These are phyloP conservation scores for Extremus antarcticus DNA, from an alignment of 495 filamentous ascomycete genomes.

Conservation along the genomic window DNA sequence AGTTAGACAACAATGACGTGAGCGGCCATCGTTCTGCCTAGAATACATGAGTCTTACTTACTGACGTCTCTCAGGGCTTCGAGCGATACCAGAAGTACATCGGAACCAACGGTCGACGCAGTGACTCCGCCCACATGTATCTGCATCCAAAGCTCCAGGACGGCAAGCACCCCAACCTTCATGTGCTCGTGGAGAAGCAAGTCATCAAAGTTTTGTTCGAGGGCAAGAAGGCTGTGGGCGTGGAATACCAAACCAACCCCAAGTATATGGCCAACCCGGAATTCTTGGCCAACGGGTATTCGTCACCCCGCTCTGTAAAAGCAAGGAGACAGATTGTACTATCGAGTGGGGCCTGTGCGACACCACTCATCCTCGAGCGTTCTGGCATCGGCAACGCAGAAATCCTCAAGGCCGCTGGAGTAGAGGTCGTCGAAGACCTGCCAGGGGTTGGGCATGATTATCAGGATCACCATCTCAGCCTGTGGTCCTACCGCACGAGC, in stretches of 20 bases:
- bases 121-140: slow-evolving; percentile 29
- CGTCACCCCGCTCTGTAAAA: slow-evolving; percentile 34
- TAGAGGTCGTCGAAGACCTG: slow-evolving; percentile 16
- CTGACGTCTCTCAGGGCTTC: background rate
- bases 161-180: slow-evolving; percentile 24
- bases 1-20: slow-evolving; percentile 9
- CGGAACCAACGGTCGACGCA: slow-evolving; percentile 23
- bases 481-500: slow-evolving; percentile 19
- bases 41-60: no score
- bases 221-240: slow-evolving; percentile 19
- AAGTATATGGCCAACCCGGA: slow-evolving; percentile 15
- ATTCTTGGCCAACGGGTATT: slow-evolving; percentile 6
- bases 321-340: slow-evolving; percentile 26
- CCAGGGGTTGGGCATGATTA: slow-evolving; percentile 25
- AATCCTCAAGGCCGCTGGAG: slow-evolving; percentile 13
- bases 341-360: slow-evolving; percentile 25
- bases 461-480: slow-evolving; percentile 22
- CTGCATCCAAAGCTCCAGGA: slow-evolving; percentile 30
- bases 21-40: no score
- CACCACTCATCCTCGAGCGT: slow-evolving; percentile 27
- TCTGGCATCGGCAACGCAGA: slow-evolving; percentile 24
- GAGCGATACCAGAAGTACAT: slow-evolving; percentile 18
- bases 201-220: slow-evolving; percentile 22
- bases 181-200: slow-evolving; percentile 20
- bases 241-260: slow-evolving; percentile 20